Conservation (phyloP, 106 monocot species). For the Ottelia alismoides region DNA sequence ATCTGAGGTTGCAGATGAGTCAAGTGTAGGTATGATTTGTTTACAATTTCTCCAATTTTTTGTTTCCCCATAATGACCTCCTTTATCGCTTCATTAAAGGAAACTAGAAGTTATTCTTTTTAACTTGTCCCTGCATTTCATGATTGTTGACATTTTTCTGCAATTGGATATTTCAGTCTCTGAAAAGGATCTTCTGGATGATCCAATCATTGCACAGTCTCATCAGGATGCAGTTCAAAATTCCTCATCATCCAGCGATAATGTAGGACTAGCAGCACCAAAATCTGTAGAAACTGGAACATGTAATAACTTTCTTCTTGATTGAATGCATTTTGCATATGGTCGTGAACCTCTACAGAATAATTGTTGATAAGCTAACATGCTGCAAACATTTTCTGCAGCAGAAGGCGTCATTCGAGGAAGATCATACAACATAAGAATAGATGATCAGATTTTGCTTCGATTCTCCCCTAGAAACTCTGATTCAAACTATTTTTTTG, state of each 20-base stretch:
- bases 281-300: constrained; percentile 35
- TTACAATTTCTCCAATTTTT: background rate
- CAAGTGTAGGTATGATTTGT: constrained; percentile 28
- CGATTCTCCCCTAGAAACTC: constrained; percentile 88
- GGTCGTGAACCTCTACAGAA: no score
- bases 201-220: no score
- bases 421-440: constrained; percentile 94
- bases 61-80: no score
- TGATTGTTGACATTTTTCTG: no score
- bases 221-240: constrained; percentile 15
- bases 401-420: constrained; percentile 96
- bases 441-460: constrained; percentile 89
- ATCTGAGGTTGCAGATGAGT: constrained; percentile 53
- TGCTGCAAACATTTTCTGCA: constrained; percentile 51
- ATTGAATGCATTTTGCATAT: no score
- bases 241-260: constrained; percentile 36
- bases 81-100: no score
- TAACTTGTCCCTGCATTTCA: no score
- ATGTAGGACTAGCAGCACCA: constrained; percentile 16
- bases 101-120: no score
- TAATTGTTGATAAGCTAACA: constrained; percentile 21
- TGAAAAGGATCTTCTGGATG: no score
- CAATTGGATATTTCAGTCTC: no score
- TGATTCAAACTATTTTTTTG: constrained; percentile 89
- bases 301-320: no score